Percentiles rank a stretch among this genome's conserved stretches.
phyloP scores from a whole-genome alignment of 2,329 filamentous ascomycete species.

The Aspergillus tamarii region DNA sequence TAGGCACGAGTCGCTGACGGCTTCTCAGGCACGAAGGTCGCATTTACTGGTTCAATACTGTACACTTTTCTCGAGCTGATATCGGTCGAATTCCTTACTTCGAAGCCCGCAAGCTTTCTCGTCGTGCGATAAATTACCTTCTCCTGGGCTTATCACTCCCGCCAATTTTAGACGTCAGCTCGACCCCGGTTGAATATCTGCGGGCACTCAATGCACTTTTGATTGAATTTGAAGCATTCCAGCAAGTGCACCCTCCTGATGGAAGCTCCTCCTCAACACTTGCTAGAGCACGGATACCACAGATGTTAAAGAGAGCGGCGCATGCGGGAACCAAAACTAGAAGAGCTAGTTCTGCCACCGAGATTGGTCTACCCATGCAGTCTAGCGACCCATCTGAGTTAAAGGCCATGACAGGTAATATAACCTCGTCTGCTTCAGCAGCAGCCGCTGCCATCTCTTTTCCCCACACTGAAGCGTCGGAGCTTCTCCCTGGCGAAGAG shows the following conservation, averaged over 20 bases:
- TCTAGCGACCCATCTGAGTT: constrained; percentile 52
- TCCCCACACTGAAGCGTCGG: constrained; percentile 55
- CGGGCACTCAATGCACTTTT: constrained; percentile 83
- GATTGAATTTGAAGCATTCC: constrained; percentile 90
- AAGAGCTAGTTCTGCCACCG: constrained; percentile 62
- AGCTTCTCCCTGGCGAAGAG: constrained; percentile 78
- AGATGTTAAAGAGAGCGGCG: constrained; percentile 74
- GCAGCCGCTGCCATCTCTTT: constrained; percentile 45
- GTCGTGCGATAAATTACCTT: constrained; percentile 90
- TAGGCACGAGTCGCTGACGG: constrained; percentile 16
- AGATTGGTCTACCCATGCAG: constrained; percentile 60
- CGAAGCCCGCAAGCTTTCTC: constrained; percentile 78
- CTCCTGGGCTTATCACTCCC: constrained; percentile 90
- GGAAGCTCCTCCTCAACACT: constrained; percentile 70
- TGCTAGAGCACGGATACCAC: constrained; percentile 75
- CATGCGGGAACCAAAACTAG: constrained; percentile 61
- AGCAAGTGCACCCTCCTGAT: constrained; percentile 80
- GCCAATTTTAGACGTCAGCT: constrained; percentile 81
- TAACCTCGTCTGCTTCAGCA: constrained; percentile 39
- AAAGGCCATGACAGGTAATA: constrained; percentile 48
- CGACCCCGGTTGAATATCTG: constrained; percentile 81
- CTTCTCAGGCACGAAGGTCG: constrained; percentile 79
- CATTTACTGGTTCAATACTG: constrained; percentile 97
- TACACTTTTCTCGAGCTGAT: constrained; percentile 84
- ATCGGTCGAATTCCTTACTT: constrained; percentile 83